phyloP scores from a whole-genome alignment of 176 grass and related monocot species.

The Aegilops tauschii region DNA sequence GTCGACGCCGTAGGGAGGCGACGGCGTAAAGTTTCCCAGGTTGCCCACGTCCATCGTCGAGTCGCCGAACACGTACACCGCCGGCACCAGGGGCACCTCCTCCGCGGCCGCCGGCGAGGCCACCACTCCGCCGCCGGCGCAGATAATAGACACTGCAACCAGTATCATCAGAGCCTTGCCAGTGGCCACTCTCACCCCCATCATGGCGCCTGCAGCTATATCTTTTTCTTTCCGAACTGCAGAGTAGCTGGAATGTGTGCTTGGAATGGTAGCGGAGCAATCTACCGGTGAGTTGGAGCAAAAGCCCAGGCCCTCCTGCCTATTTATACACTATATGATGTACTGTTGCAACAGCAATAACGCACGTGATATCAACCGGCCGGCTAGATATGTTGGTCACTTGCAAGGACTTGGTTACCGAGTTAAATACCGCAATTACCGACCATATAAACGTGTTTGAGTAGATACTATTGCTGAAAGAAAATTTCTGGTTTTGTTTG shows the following conservation, averaged over 20 bases:
- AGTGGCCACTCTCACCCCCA: background rate
- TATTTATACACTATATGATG: background rate
- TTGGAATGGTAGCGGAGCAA: slow-evolving; percentile 36
- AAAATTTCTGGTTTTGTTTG: too few species aligned
- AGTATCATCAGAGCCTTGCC: slow-evolving; percentile 15
- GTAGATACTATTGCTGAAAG: too few species aligned
- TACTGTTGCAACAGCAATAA: background rate
- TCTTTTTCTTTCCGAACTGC: background rate
- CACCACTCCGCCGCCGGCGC: background rate
- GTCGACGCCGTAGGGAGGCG: slow-evolving; percentile 55
- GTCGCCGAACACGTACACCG: slow-evolving; percentile 65
- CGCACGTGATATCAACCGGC: background rate
- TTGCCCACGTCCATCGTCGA: slow-evolving; percentile 60
- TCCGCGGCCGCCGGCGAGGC: background rate
- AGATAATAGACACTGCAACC: background rate
- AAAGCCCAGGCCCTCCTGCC: background rate
- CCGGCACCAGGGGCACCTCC: slow-evolving; percentile 47
- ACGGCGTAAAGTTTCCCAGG: slow-evolving; percentile 18
- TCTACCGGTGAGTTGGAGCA: background rate
- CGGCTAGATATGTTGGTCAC: background rate
- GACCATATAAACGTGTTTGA: too few species aligned
- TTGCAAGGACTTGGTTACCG: too few species aligned
- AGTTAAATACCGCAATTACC: too few species aligned
- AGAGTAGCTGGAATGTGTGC: slow-evolving; percentile 31
- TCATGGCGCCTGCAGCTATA: slow-evolving; percentile 2